Evolutionary conservation across 169 alveolate genomes (phyloP), one percentile per base, ranked within the genome.

Genomic region (Plasmodium gaboni): DNA sequence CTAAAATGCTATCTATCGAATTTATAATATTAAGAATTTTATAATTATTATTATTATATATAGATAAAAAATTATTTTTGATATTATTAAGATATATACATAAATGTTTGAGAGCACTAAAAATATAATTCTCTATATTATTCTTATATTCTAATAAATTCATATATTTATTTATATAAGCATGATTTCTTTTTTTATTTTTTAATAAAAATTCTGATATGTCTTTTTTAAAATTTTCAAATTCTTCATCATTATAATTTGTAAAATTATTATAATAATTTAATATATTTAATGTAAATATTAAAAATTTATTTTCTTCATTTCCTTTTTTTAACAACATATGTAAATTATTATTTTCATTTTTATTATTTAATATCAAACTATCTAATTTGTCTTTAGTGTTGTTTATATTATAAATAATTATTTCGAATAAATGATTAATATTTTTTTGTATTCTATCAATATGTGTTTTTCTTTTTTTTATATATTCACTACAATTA

Each of bases 21-120:
- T 72, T 63, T 48, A 78, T 28, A 42, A 76, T 72, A 8, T 61
- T 76, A 7, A 46, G 22, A 1, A 80, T 28, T 24, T 59, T 73
- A n/a, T 72, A 60, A 60, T 88, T 69, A 17, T 65, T 74, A 22
- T 88, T 78, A 72, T 88, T 88, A 46, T 76, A 78, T 57, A 88
- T 80, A 17, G 5, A 13, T 22, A 51, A 42, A 61, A 88, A 69
- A 13, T 48, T 51, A 6, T 63, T 70, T 55, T 60, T 69, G 17
- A 24, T 46, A 72, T 71, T 63, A 48, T 38, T 63, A n/a, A 78
- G 69, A 19, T 19, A 78, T 8, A 17, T 26, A 61, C 87, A 72
- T 57, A 88, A 22, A 53, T 88, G 78, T 53, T 60, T 69, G 64
- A 86, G 42, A 15, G 76, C 86, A 38, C 87, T 67, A 53, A 50